Evolutionary conservation across 139 green algal species (phyloP).

Genomic region (Tetraselmis striata): DNA sequence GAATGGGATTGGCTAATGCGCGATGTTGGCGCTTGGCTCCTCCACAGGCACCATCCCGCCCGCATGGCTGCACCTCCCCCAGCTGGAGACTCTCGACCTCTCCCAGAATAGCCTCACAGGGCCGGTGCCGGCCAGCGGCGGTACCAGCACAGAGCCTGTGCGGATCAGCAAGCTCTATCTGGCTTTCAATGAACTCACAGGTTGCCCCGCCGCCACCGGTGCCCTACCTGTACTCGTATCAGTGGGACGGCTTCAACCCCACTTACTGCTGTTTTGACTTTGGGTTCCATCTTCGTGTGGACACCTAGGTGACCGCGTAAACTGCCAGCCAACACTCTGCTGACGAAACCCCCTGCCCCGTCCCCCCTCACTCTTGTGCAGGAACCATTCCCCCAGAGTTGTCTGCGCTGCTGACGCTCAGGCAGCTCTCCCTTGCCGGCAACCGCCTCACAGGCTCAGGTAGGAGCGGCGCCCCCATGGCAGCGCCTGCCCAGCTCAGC

Average conservation of each 20-base stretch:
- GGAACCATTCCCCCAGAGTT: not conserved
- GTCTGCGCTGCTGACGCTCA: not conserved
- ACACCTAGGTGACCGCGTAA: not conserved
- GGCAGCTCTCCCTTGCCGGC: not conserved
- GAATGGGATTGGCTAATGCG: not conserved
- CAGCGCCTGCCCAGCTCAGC: not conserved
- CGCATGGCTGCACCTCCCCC: not conserved
- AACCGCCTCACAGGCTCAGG: not conserved
- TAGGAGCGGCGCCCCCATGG: not conserved
- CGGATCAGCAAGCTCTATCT: not conserved
- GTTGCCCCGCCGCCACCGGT: not conserved
- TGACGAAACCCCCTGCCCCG: no score
- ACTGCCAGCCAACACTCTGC: not conserved
- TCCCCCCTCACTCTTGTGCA: not conserved
- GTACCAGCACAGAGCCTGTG: not conserved
- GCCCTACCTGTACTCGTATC: not conserved
- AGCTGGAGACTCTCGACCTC: not conserved
- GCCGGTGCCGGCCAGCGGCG: not conserved
- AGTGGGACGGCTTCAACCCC: not conserved
- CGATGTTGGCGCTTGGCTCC: not conserved
- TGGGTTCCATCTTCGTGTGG: not conserved
- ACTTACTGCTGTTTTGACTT: not conserved
- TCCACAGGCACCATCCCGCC: not conserved
- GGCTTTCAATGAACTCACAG: not conserved
- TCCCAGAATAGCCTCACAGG: not conserved